Percentiles rank a stretch among this genome's conserved stretches.
phyloP scores from a whole-genome alignment of 2,329 filamentous ascomycete genomes.

The Diaporthe ilicicola region DNA sequence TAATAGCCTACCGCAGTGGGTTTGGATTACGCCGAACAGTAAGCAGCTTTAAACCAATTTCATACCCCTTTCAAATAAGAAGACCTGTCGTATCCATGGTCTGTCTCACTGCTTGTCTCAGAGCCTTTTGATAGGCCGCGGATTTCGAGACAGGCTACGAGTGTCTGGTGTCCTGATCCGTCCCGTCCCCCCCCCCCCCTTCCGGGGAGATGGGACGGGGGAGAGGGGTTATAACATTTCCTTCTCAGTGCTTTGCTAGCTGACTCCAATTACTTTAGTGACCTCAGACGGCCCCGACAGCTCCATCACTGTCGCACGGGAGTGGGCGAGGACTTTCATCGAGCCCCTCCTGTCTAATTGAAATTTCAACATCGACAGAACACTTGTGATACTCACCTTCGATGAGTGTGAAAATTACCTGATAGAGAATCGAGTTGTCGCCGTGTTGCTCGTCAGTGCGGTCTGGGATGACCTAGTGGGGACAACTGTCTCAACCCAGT shows the following conservation, averaged over 20 bases:
- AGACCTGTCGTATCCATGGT: too few relatives aligned
- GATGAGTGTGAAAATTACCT: conserved; percentile 41
- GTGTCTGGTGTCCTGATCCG: too few relatives aligned
- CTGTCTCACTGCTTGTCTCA: too few relatives aligned
- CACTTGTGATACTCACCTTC: conserved; percentile 41
- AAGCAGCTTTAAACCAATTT: too few relatives aligned
- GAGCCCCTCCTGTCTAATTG: conserved; percentile 40
- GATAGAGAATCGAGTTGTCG: conserved; percentile 37
- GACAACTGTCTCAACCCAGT: conserved; percentile 38
- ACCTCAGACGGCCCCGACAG: conserved; percentile 42
- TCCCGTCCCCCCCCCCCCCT: too few relatives aligned
- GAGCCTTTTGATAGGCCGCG: too few relatives aligned
- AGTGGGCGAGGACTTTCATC: conserved; percentile 41
- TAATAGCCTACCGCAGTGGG: conserved; percentile 42
- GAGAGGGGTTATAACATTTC: too few relatives aligned
- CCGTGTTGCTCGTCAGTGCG: conserved; percentile 39
- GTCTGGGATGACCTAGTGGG: conserved; percentile 37
- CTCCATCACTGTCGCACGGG: conserved; percentile 40
- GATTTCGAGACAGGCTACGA: too few relatives aligned
- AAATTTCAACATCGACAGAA: conserved; percentile 48
- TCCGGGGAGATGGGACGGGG: too few relatives aligned
- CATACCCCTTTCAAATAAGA: too few relatives aligned
- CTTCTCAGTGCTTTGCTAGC: too few relatives aligned
- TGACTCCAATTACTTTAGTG: background rate
- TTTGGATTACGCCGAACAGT: conserved; percentile 56